Evolutionary conservation across 2,329 filamentous ascomycete genomes (phyloP).

Genomic region (Aspergillus novoparasiticus): DNA sequence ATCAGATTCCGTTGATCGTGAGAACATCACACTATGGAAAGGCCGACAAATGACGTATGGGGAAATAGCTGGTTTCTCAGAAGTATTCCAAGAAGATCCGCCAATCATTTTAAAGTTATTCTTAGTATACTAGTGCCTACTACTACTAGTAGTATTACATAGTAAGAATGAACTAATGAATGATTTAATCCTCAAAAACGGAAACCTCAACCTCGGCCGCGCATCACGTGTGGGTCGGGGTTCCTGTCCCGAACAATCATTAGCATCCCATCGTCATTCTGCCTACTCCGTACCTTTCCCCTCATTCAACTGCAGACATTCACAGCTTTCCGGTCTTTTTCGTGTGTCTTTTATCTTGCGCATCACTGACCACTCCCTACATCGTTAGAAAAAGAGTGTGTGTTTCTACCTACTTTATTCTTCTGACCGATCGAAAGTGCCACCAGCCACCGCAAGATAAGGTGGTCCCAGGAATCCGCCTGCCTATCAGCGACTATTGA

Average conservation of each 20-base stretch:
- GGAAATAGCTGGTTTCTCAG: too few species aligned
- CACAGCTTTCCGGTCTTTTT: background rate
- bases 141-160: background rate
- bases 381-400: background rate
- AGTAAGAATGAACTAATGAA: background rate
- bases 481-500: slow-evolving; percentile 4
- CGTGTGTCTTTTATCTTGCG: background rate
- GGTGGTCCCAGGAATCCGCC: slow-evolving; percentile 23
- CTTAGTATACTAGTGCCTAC: background rate
- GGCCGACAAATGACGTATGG: background rate
- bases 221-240: slow-evolving; percentile 11
- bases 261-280: background rate
- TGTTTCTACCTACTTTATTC: background rate
- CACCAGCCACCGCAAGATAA: slow-evolving; percentile 26
- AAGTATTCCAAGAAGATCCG: background rate
- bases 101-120: background rate
- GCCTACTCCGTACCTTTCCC: background rate
- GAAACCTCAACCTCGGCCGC: slow-evolving; percentile 8
- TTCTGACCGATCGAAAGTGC: background rate
- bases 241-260: slow-evolving; percentile 4
- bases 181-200: background rate
- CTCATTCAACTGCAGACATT: background rate
- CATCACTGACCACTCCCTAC: background rate
- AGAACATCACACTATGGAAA: background rate
- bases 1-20: background rate